Conservation (phyloP, 345 rosid genomes). For the Populus alba region DNA sequence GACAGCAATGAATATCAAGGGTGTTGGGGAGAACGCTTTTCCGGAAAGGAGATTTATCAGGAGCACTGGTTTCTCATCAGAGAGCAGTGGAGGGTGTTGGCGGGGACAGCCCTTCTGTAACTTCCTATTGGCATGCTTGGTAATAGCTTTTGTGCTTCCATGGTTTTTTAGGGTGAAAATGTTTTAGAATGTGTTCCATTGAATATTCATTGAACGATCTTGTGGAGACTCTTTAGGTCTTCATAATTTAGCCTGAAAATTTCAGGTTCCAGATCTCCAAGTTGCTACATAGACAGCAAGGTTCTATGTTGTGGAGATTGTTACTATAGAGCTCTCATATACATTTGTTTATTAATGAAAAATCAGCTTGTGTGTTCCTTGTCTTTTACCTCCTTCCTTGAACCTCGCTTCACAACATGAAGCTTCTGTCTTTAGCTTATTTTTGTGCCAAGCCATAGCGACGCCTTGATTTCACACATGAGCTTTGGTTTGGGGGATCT, state of each 20-base stretch:
- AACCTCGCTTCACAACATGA: not conserved
- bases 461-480: not conserved
- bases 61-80: conserved; percentile 18
- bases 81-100: conserved; percentile 45
- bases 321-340: not conserved
- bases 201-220: not conserved
- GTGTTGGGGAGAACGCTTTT: conserved; percentile 44
- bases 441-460: not conserved
- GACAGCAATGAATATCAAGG: conserved; percentile 47
- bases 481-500: not conserved
- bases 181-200: conserved; percentile 33
- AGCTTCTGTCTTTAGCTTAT: not conserved
- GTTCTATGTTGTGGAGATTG: not conserved
- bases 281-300: not conserved
- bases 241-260: not conserved
- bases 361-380: not conserved
- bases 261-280: not conserved
- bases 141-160: conserved; percentile 64
- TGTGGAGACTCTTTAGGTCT: not conserved
- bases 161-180: conserved; percentile 64
- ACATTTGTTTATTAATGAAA: not conserved
- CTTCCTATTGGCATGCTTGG: conserved; percentile 68
- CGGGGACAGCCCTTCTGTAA: conserved; percentile 67
- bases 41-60: conserved; percentile 34
- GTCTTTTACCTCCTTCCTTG: not conserved